Evolutionary conservation across 768 basidiomycete species (phyloP), one percentile per base, ranked within the genome.

Genomic region (Tricholoma matsutake): DNA sequence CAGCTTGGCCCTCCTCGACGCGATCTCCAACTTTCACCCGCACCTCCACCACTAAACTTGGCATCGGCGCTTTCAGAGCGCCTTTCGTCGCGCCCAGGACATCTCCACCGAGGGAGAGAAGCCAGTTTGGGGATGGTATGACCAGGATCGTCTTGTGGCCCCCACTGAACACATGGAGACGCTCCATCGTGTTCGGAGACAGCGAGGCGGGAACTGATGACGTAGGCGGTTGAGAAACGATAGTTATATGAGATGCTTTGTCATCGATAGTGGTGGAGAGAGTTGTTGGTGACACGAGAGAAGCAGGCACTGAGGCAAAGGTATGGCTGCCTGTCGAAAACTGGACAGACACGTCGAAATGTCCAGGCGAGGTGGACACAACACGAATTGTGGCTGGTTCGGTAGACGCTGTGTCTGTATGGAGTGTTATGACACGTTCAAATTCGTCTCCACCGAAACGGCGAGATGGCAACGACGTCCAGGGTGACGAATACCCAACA

Each of bases 31-130:
- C 77, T 61, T 80, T 81, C 34, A 96, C 94, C 16, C 82, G 82
- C 55, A 97, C 89, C 58, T 96, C 93, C 4, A 97, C 94, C 1
- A 97, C 88, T 54, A 94, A 81, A 71, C 92, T 92, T n/a, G 94
- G 94, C 91, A 94, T 94, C 13, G 95, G 94, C 4, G 92, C 91
- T 61, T 85, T 83, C 65, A 94, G 71, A 14, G 85, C 84, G 5
- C 90, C 87, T 67, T 85, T 86, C 22, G 79, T 78, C 6, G 83
- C 79, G 29, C 74, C 77, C 16, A 84, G 69, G 10, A 83, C 73
- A 58, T 88, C 87, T 3, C 81, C 83, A n/a, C 84, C 86, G 8
- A 91, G 75, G 2, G 86, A 84, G 37, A 85, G 71, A 35, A 89
- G 73, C 89, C 91, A 94, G 18, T 79, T 79, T 0, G 92, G 90